These are phyloP conservation scores for Trametes coccinea DNA, from an alignment of 768 basidiomycete species.

Conservation along the genomic window DNA sequence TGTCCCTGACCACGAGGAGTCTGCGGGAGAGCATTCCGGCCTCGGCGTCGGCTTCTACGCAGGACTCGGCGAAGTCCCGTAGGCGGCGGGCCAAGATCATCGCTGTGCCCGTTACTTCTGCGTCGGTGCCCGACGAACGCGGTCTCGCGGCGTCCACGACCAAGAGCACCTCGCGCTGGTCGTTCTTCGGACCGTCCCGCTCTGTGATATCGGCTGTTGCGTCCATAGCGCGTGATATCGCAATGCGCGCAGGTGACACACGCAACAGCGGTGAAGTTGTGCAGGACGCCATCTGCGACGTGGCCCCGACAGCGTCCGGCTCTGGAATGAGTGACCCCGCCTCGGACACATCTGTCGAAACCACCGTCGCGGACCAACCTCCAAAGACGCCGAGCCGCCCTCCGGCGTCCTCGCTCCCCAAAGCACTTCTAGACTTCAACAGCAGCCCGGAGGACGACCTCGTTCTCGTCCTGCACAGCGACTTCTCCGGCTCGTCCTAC, in stretches of 20 bases:
- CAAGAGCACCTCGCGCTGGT: slow-evolving; percentile 1
- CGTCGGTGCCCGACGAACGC: not conserved
- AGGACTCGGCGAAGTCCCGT: slow-evolving; percentile 13
- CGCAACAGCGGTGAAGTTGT: not conserved
- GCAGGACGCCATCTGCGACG: not conserved
- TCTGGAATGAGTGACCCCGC: not conserved
- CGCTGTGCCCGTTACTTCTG: slow-evolving; percentile 1
- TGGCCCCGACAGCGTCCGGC: not conserved
- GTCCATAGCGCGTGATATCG: not conserved
- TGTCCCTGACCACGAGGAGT: not conserved
- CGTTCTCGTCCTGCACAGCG: slow-evolving; percentile 22
- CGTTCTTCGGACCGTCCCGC: slow-evolving; percentile 1
- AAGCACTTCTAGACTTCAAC: slow-evolving; percentile 13
- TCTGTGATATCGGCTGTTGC: not conserved
- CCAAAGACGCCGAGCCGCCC: not conserved
- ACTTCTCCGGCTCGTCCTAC: slow-evolving; percentile 15
- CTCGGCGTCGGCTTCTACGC: slow-evolving; percentile 11
- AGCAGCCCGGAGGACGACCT: slow-evolving; percentile 20
- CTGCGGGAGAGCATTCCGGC: slow-evolving; percentile 4
- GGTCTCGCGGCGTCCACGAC: not conserved
- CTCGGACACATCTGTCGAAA: not conserved
- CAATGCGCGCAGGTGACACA: not conserved
- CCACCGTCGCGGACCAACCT: not conserved
- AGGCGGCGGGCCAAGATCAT: slow-evolving; percentile 17
- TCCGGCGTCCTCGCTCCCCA: slow-evolving; percentile 2